Evolutionary conservation across 2,329 filamentous ascomycete species (phyloP).

Genomic region (Beauveria sp.): DNA sequence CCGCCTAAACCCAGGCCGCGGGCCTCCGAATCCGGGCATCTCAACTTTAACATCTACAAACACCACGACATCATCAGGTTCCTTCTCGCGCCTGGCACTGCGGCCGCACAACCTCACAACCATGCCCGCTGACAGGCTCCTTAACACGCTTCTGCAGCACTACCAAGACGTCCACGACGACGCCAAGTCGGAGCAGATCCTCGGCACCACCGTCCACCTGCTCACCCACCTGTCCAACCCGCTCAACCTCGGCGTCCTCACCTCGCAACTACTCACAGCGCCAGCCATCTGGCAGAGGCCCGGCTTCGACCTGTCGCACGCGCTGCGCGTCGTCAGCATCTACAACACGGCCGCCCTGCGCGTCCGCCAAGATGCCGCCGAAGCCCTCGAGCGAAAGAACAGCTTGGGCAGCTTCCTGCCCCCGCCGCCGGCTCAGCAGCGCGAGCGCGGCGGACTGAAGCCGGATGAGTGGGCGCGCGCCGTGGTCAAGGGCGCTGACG

Average conservation of each 20-base stretch:
- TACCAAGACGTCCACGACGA: conserved; percentile 48
- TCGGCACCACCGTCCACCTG: conserved; percentile 60
- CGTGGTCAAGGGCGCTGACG: conserved; percentile 50
- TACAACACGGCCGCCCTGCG: conserved; percentile 60
- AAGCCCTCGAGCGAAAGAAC: conserved; percentile 24
- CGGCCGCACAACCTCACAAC: conserved; percentile 12
- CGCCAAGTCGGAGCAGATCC: conserved; percentile 45
- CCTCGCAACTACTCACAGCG: conserved; percentile 63
- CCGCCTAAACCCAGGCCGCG: background rate
- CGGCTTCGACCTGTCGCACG: conserved; percentile 50
- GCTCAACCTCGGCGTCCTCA: conserved; percentile 65
- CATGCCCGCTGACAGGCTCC: conserved; percentile 61
- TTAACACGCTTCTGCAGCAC: conserved; percentile 57
- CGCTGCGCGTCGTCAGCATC: conserved; percentile 60
- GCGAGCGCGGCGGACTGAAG: conserved; percentile 35
- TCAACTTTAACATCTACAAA: conserved; percentile 2
- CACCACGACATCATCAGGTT: background rate
- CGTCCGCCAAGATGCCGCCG: conserved; percentile 41
- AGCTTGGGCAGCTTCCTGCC: conserved; percentile 15
- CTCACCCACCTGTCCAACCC: conserved; percentile 66
- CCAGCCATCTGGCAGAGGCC: conserved; percentile 62
- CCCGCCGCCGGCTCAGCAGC: conserved; percentile 5
- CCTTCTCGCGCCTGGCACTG: background rate
- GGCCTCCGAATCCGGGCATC: background rate
- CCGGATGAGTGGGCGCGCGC: conserved; percentile 50